Evolutionary conservation across 441 rosid genomes (phyloP), one percentile per base, ranked within the genome.

Genomic region (Erodium trifolium): DNA sequence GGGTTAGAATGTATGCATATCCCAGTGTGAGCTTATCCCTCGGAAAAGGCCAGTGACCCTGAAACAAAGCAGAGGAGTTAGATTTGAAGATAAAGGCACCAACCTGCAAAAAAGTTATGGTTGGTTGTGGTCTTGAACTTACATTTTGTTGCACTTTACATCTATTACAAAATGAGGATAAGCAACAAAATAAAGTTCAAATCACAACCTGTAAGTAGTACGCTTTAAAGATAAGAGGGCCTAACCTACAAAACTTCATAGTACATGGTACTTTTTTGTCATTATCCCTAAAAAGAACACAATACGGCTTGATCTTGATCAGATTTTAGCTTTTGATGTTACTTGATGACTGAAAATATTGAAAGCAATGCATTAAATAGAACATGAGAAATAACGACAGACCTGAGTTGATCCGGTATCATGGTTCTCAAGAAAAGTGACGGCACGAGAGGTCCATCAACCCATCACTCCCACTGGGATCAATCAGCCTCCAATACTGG

Each of bases 21-120:
- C 85, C 87, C 10, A 79, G 81, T 13, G 68, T 66, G 68, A 84
- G 77, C 75, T 84, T 80, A 55, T 80, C 82, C 41, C 81, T 78
- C n/a, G 84, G 87, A 55, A 84, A 84, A 31, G 85, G 87, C 87
- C 87, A 84, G 62, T 84, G 87, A 64, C 83, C 87, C 87, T 83
- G 49, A 14, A 67, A 17, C 5, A 11, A 43, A 65, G 18, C 34
- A 37, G 41, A 37, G 41, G 41, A 37, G 41, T 37, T 37, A 37
- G 41, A 31, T 31, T 31, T n/a, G n/a, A n/a, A n/a, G n/a, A n/a
- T n/a, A n/a, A n/a, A n/a, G n/a, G n/a, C n/a, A n/a, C n/a, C n/a
- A n/a, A n/a, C n/a, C n/a, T n/a, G n/a, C n/a, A n/a, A n/a, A n/a
- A n/a, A n/a, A n/a, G n/a, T n/a, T n/a, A n/a, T n/a, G n/a, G 34